Conservation (phyloP, 257 asterid genomes). For the Solanum sejunctum region DNA sequence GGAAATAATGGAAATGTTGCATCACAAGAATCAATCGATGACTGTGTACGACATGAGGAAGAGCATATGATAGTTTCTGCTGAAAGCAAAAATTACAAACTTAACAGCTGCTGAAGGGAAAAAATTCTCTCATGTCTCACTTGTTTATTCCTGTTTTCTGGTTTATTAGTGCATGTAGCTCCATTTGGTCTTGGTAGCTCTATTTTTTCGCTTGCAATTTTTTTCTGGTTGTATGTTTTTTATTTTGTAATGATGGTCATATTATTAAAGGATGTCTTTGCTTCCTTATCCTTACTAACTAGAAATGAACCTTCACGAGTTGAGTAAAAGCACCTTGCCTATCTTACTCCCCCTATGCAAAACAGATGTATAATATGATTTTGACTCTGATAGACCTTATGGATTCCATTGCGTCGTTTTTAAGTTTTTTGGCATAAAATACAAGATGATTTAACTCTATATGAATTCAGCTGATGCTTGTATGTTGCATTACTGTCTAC, state of each 20-base stretch:
- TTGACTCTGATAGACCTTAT: not conserved
- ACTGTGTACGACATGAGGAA: not conserved
- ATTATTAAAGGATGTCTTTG: not conserved
- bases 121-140: not conserved
- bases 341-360: not conserved
- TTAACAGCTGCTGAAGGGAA: not conserved
- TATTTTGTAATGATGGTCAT: not conserved
- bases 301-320: not conserved
- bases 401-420: not conserved
- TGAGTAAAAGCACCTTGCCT: not conserved
- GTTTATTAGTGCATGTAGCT: not conserved
- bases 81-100: not conserved
- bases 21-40: not conserved
- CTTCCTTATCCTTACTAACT: not conserved
- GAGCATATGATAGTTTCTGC: not conserved
- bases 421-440: not conserved
- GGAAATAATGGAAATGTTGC: not conserved
- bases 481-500: not conserved
- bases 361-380: not conserved
- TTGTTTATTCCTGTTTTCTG: not conserved
- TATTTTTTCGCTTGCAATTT: not conserved
- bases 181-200: not conserved
- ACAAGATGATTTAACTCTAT: not conserved
- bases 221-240: not conserved
- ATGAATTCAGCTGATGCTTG: not conserved